Conservation (phyloP, 139 green algal species). For the Chlorella sp. region DNA sequence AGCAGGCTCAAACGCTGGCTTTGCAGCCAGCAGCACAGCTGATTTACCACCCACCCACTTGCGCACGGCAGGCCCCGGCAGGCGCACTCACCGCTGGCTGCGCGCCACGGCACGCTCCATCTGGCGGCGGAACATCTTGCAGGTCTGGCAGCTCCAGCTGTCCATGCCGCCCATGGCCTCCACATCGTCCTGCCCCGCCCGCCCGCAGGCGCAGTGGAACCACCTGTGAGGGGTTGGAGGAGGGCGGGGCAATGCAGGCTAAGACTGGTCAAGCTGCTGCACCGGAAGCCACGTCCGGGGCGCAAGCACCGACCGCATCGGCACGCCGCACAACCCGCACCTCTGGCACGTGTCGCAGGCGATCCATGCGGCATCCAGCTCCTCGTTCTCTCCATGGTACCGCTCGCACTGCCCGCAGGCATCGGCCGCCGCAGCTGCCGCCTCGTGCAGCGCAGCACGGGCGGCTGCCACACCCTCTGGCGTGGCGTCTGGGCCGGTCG, state of each 20-base stretch:
- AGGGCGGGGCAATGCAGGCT: too few species aligned
- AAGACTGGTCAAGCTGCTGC: too few species aligned
- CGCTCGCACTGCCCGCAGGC: slow-evolving; percentile 45
- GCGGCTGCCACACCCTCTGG: slow-evolving; percentile 3
- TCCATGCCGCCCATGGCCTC: slow-evolving; percentile 12
- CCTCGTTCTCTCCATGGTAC: slow-evolving; percentile 34
- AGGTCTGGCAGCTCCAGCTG: slow-evolving; percentile 44
- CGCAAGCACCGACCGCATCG: not conserved
- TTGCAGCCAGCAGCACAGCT: not conserved
- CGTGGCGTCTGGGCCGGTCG: not conserved
- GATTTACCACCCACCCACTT: not conserved
- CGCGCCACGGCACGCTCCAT: slow-evolving; percentile 21
- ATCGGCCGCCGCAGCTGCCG: slow-evolving; percentile 38
- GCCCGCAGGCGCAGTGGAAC: slow-evolving; percentile 51
- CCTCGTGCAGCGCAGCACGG: slow-evolving; percentile 21
- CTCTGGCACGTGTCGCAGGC: slow-evolving; percentile 55
- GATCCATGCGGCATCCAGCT: slow-evolving; percentile 52
- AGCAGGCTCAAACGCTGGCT: not conserved
- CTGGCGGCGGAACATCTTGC: slow-evolving; percentile 11
- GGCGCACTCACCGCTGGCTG: slow-evolving; percentile 5
- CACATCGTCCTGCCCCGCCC: slow-evolving; percentile 33
- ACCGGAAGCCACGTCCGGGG: too few species aligned
- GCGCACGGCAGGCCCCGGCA: not conserved
- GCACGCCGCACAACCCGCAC: not conserved
- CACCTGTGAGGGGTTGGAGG: slow-evolving; percentile 2